A percentile compares a stretch with the other conserved stretches of the same genome.
Evolutionary conservation across 768 basidiomycete genomes (phyloP).

Genomic region (Lactifluus volemus): DNA sequence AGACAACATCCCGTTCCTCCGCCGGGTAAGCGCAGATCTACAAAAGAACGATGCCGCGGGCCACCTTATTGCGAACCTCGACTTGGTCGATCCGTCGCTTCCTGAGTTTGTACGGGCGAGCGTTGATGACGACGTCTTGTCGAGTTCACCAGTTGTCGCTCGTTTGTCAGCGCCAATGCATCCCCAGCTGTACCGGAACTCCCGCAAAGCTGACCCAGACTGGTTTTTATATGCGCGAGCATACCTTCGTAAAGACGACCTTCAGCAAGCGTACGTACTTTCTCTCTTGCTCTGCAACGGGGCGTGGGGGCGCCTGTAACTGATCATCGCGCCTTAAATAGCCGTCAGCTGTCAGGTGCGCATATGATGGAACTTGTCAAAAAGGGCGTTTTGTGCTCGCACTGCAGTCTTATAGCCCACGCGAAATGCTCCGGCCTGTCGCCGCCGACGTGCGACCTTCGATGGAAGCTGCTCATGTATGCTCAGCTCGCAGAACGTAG

Average conservation of each 20-base stretch:
- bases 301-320: too few relatives aligned
- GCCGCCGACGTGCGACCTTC: constrained; percentile 73
- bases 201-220: constrained; percentile 23
- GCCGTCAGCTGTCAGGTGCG: constrained; percentile 87
- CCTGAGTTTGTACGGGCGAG: constrained; percentile 12
- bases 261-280: constrained; percentile 76
- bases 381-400: constrained; percentile 79
- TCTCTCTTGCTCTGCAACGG: not conserved
- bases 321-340: constrained; percentile 25
- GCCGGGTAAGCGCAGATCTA: constrained; percentile 81
- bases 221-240: constrained; percentile 55
- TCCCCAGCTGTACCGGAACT: constrained; percentile 19
- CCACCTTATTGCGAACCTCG: constrained; percentile 35
- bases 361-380: constrained; percentile 64
- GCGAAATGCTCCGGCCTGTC: constrained; percentile 65
- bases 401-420: constrained; percentile 69
- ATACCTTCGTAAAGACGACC: constrained; percentile 85
- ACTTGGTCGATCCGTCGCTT: constrained; percentile 33
- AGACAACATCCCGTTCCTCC: constrained; percentile 92
- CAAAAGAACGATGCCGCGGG: constrained; percentile 61
- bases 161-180: not conserved
- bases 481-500: constrained; percentile 71
- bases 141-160: constrained; percentile 15
- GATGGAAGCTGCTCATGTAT: constrained; percentile 68
- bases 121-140: constrained; percentile 16